Conservation (phyloP, 495 filamentous ascomycete species). For the Niebla homalea region DNA sequence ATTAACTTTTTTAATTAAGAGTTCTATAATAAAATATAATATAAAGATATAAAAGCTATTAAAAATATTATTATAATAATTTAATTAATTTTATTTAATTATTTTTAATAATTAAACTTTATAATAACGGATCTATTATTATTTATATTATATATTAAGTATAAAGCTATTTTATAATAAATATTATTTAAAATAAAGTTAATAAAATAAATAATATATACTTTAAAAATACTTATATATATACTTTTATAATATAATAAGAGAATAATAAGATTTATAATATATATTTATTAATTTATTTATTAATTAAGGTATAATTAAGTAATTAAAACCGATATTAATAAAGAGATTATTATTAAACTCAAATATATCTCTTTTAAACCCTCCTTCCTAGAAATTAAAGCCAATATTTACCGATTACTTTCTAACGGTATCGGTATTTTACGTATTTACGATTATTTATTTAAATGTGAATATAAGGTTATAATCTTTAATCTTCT, state of each 20-base stretch:
- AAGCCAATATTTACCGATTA: conserved; percentile 75
- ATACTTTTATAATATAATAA: background rate
- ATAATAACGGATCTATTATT: no score
- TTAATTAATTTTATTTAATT: background rate
- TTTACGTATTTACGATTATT: conserved; percentile 28
- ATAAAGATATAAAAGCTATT: background rate
- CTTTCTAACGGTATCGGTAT: conserved; percentile 94
- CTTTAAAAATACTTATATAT: background rate
- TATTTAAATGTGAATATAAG: conserved; percentile 4
- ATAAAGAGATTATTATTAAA: background rate
- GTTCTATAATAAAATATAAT: background rate
- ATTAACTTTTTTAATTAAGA: no score
- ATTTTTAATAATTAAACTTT: no score
- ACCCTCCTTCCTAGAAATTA: conserved; percentile 18
- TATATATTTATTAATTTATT: background rate
- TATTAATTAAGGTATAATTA: background rate
- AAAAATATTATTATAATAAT: background rate
- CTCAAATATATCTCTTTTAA: conserved; percentile 12
- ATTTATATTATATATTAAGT: background rate
- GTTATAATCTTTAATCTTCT: conserved; percentile 4
- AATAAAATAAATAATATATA: no score
- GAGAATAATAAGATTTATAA: background rate
- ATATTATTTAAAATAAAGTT: background rate
- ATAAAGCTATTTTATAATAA: background rate
- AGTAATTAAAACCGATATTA: background rate